Conservation (phyloP, 2,329 filamentous ascomycete species). For the Leptographium procerum region DNA sequence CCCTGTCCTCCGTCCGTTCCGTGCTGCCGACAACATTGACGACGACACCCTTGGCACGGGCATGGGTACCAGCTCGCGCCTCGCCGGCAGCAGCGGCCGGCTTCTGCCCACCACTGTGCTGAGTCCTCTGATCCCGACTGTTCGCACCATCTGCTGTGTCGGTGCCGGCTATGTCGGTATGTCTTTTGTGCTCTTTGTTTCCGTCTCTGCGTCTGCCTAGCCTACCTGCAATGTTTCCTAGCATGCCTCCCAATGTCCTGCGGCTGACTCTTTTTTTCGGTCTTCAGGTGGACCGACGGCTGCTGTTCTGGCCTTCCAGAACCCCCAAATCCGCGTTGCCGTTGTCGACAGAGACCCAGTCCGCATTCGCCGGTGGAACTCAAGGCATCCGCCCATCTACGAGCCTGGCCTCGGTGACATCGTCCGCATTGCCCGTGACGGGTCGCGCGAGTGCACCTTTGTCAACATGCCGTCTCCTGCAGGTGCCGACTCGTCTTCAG, state of each 20-base stretch:
- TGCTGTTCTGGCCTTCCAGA: slow-evolving; percentile 62
- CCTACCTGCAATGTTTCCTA: no score
- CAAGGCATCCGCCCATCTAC: slow-evolving; percentile 60
- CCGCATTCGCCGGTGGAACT: slow-evolving; percentile 64
- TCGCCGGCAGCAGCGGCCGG: neutral
- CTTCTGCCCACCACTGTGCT: slow-evolving; percentile 9
- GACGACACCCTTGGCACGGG: neutral
- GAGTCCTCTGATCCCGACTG: slow-evolving; percentile 9
- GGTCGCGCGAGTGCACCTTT: slow-evolving; percentile 33
- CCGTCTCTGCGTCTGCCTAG: neutral
- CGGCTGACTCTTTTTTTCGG: neutral
- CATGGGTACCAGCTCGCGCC: neutral
- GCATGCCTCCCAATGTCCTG: no score
- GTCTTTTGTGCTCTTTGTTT: neutral
- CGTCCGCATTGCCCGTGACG: slow-evolving; percentile 52
- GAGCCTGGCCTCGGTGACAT: slow-evolving; percentile 62
- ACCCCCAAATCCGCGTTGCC: slow-evolving; percentile 57
- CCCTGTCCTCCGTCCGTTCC: slow-evolving; percentile 24
- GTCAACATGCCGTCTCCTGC: slow-evolving; percentile 18
- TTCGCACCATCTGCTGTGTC: slow-evolving; percentile 59
- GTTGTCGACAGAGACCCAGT: slow-evolving; percentile 60
- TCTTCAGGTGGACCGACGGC: slow-evolving; percentile 60
- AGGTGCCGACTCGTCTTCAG: slow-evolving; percentile 18
- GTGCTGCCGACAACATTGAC: slow-evolving; percentile 9
- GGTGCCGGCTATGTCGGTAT: slow-evolving; percentile 66